These are phyloP conservation scores for Cladochytrium replicatum DNA, from an alignment of 192 early-diverging fungal genomes.

Conservation along the genomic window DNA sequence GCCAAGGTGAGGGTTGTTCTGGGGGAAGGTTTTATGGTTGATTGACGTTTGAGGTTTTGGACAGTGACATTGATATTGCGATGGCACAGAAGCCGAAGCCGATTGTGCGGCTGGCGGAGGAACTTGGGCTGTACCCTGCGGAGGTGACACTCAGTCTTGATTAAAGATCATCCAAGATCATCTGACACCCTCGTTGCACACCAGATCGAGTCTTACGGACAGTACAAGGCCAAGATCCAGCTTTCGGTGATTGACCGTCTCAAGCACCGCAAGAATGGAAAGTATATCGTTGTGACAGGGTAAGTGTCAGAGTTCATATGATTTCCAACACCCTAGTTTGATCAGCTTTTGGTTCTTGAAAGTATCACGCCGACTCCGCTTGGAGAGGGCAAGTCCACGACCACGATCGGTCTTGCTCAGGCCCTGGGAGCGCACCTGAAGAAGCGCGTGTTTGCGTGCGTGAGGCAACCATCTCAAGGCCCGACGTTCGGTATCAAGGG, in stretches of 20 bases:
- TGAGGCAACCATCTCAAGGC: slow-evolving; percentile 97
- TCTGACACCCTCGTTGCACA: slow-evolving; percentile 4
- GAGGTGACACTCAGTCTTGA: slow-evolving; percentile 47
- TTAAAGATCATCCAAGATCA: background rate
- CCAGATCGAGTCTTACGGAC: slow-evolving; percentile 78
- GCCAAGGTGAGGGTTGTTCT: slow-evolving; percentile 41
- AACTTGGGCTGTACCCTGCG: slow-evolving; percentile 65
- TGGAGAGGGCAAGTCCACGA: slow-evolving; percentile 98
- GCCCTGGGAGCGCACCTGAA: slow-evolving; percentile 90
- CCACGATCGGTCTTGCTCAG: slow-evolving; percentile 88
- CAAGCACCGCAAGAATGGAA: slow-evolving; percentile 66
- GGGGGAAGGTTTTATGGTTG: too few species aligned
- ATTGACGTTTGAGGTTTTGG: too few species aligned
- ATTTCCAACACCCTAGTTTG: background rate
- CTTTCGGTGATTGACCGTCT: slow-evolving; percentile 77
- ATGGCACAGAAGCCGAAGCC: slow-evolving; percentile 77
- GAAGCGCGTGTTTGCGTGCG: slow-evolving; percentile 85
- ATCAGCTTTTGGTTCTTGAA: background rate
- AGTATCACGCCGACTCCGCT: slow-evolving; percentile 96
- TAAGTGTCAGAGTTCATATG: slow-evolving; percentile 12
- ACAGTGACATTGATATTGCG: slow-evolving; percentile 89
- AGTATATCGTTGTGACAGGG: slow-evolving; percentile 92
- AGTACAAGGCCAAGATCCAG: slow-evolving; percentile 80
- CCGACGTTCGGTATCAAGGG: slow-evolving; percentile 99
- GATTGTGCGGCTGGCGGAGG: slow-evolving; percentile 64